These are phyloP conservation scores for Arthrobotrys megalospora DNA, from an alignment of 2,329 filamentous ascomycete genomes.

Conservation along the genomic window DNA sequence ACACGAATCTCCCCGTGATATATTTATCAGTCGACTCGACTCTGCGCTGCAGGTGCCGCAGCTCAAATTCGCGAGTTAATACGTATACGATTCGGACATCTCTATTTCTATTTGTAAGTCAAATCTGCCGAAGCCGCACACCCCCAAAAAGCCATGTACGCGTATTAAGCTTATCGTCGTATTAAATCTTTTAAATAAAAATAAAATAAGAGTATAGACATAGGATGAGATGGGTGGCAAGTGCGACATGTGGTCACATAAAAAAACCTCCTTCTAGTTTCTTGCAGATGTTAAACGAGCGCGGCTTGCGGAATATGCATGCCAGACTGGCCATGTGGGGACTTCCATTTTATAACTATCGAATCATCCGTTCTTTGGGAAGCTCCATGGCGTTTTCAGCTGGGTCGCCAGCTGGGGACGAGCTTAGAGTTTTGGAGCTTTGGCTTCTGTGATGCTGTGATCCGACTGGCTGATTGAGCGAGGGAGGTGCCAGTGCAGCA, in stretches of 20 bases:
- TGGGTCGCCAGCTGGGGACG: neutral
- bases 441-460: constrained; percentile 4
- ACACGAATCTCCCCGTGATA: constrained; percentile 7
- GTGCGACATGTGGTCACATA: neutral
- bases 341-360: constrained; percentile 22
- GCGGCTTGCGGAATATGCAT: constrained; percentile 34
- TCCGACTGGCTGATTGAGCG: constrained; percentile 21
- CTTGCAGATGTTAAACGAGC: constrained; percentile 30
- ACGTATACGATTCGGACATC: neutral
- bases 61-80: neutral
- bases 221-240: constrained; percentile 4
- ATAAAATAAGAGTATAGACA: constrained; percentile 1
- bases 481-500: constrained; percentile 1
- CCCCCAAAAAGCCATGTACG: neutral
- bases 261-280: constrained; percentile 5
- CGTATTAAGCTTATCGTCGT: constrained; percentile 3
- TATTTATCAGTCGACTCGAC: neutral
- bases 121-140: neutral
- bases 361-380: neutral
- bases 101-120: constrained; percentile 15
- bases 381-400: constrained; percentile 8
- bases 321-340: constrained; percentile 31
- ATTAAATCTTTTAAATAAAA: neutral
- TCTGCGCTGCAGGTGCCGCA: neutral
- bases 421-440: constrained; percentile 5